Base-by-base conservation (phyloP, 2,329 filamentous ascomycete species). In the Aspergillus viridinutans region DNA sequence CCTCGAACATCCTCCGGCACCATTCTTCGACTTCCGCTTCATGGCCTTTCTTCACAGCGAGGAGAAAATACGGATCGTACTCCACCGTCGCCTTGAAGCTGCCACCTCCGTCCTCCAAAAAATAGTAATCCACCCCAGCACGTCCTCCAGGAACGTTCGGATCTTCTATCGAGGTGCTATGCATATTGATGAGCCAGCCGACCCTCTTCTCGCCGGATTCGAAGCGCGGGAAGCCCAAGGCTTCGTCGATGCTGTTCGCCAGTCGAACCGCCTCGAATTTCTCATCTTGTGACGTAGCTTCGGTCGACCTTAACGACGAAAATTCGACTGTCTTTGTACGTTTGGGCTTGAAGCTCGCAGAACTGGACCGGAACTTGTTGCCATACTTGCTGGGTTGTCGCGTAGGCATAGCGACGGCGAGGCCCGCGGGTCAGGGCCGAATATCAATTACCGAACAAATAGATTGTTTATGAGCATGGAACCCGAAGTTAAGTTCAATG, bases 1-100 rank as follows among this genome's bases (percentile, higher is more conserved):
- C 93, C 62, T 91, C 94, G 59, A 76, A 95, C 78, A 74, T 89
- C 76, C 85, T 90, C 82, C 80, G 78, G 62, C 90, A 85, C 91
- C 92, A 99, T 78, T 99, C 94, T 72, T 99, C 95, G 1, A 96
- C 94, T 74, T 99, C 95, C 52, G 85, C 83, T 77, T 99, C 95
- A 67, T 86, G 87, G 7, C 92, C 90, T 69, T 88, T 90, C 74
- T 92, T 94, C 53, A 92, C 90, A 0, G 92, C 93, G 53, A 99
- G 85, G 58, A 99, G 77, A 67, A 99, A 96, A 78, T 99, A 99
- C 0, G 94, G 94, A 66, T 97, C 92, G 73, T 96, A 97, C 77
- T 96, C 91, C 62, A 99, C 78, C 0, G 92, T 97, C 10, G 94
- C 92, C 74, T 99, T 99, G 82, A 99, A 99, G 4, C 89, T 93